Evolutionary conservation across 352 stramenopile species (phyloP), one percentile per base, ranked within the genome.

Genomic region (Globisporangium sylvaticum): DNA sequence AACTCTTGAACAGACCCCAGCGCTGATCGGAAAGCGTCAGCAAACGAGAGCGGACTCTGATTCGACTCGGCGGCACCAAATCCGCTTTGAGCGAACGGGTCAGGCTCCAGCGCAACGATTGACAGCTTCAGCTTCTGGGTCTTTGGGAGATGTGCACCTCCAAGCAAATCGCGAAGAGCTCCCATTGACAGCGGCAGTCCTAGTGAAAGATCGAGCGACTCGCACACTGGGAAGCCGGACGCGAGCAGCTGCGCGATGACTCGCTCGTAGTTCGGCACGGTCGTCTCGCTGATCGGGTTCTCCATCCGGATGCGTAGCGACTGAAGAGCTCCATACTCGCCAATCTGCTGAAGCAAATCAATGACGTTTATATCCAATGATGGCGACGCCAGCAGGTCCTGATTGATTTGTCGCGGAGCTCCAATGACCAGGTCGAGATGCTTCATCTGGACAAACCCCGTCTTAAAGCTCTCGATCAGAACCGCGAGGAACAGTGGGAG

Each of bases 381-480:
- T 27, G 53, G 34, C 61, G 46, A 42, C 62, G 27, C 24, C 58
- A 65, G 6, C 39, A 55, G 10, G 58, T 44, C 32, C 15, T 39
- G 20, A 34, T 22, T 57, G 1, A 20, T 46, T 32, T 58, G 42
- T 10, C 52, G 8, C 24, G 52, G 50, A 39, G 29, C 46, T 22
- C 60, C 54, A 14, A 71, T 53, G 7, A 48, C 32, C 29, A 90
- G 48, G 8, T 91, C 79, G 31, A 91, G 71, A 54, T 82, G 64
- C 53, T 83, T 80, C 15, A 91, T 56, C 55, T 88, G 77, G 56
- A 77, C 66, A 55, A 89, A 78, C 1, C 70, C 74, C 50, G 72
- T 75, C 69, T 81, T 78, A 14, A 91, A 75, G 20, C 78, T 84
- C 59, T 75, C 68, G 14, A 66, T 76, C 15, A 91, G 67, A 20